Evolutionary conservation across 2,329 filamentous ascomycete species (phyloP).

Genomic region (Dryadomyces sulphureus): DNA sequence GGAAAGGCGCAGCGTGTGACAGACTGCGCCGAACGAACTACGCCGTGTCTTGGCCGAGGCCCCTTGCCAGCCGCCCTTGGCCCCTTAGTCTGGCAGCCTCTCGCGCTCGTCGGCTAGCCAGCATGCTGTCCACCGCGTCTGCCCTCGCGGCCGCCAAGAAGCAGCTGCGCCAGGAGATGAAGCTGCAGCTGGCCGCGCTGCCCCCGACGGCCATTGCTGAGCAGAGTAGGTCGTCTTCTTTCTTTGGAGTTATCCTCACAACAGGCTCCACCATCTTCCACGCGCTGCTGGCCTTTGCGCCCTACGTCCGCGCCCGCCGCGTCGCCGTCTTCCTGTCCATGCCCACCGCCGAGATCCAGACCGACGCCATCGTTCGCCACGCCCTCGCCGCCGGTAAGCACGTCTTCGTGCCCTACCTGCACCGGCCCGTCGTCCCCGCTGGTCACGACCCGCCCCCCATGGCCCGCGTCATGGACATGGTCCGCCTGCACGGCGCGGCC

Average conservation of each 20-base stretch:
- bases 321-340: slow-evolving; percentile 90
- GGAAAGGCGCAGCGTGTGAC: no score
- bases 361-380: slow-evolving; percentile 65
- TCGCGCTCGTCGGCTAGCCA: no score
- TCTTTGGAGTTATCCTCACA: neutral
- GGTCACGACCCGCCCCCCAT: neutral
- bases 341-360: slow-evolving; percentile 77
- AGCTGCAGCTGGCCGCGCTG: slow-evolving; percentile 45
- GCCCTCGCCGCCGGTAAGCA: slow-evolving; percentile 64
- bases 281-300: slow-evolving; percentile 48
- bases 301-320: slow-evolving; percentile 59
- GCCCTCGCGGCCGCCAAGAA: slow-evolving; percentile 56
- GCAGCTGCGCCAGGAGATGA: slow-evolving; percentile 58
- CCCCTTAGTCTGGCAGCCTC: no score
- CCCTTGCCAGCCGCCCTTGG: no score
- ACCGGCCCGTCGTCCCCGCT: slow-evolving; percentile 29
- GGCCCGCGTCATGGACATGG: slow-evolving; percentile 84
- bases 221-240: slow-evolving; percentile 49
- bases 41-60: no score
- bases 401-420: slow-evolving; percentile 85
- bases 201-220: slow-evolving; percentile 42
- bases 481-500: slow-evolving; percentile 53
- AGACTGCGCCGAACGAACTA: no score
- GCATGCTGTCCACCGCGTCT: slow-evolving; percentile 25
- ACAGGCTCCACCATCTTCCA: slow-evolving; percentile 52